Base-by-base conservation (phyloP, 2,329 filamentous ascomycete genomes). In the Aspergillus sp. region DNA sequence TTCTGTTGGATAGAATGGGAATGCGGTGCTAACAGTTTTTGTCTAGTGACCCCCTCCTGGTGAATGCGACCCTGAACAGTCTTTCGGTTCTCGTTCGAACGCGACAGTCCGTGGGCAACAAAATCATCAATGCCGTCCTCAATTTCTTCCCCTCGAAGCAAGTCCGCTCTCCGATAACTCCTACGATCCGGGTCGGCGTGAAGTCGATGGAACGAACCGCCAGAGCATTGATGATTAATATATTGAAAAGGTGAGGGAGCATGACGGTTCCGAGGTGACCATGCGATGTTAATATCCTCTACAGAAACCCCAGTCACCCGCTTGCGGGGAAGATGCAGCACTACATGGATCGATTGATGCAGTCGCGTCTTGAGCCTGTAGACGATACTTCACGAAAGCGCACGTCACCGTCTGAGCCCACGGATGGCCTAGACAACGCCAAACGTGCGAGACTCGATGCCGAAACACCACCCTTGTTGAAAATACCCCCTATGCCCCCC, bases 181-280 rank as follows among this genome's bases (percentile, higher is more conserved):
- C 91, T 2, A 91, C 88, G 71, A 85, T 86, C 53, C 92, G 90
- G 67, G 89, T 99, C 60, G 86, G 94, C 68, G 84, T 96, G 62
- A 92, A 89, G 76, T 98, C 94, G 5, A 95, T 99, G 87, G 94
- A 97, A 75, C 92, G 96, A 72, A 99, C 95, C 24, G 90, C 90
- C 3, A 86, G 92, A 68, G 87, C 92, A 66, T 80, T 99, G 51
- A 82, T 98, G 45, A 84, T 93, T 55, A 93, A 97, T 75, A 81
- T 96, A 55, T 82, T 90, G 66, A 94, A 94, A 78, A 85, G 87
- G 89, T 91, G 81, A 65, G 81, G 63, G n/a, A 14, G 18, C 36
- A 31, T 22, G 39, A 42, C 24, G 4, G 12, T 20, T 7, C 16
- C 10, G 10, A 14, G 6, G n/a, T 36, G 9, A 24, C 39, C 22